phyloP scores from a whole-genome alignment of 805 yeast genomes.

The Yamadazyma endophytica region DNA sequence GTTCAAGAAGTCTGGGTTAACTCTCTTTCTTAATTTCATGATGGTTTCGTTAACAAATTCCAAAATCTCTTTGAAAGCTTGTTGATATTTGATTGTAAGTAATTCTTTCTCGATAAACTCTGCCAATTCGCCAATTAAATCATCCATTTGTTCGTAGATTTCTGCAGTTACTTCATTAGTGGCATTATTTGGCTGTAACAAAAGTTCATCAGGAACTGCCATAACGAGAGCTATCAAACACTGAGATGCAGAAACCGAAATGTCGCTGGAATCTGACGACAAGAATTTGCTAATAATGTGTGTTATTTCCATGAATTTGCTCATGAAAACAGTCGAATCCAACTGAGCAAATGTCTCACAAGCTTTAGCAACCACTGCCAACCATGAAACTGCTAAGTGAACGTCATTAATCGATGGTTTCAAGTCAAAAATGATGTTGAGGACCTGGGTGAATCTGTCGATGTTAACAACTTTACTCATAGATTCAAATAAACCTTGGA shows the following conservation, averaged over 20 bases:
- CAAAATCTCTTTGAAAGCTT: constrained; percentile 70
- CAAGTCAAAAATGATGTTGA: constrained; percentile 70
- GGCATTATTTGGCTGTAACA: constrained; percentile 47
- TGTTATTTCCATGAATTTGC: constrained; percentile 46
- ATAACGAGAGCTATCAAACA: constrained; percentile 77
- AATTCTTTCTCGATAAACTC: constrained; percentile 52
- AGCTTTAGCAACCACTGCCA: constrained; percentile 89
- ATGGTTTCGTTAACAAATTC: constrained; percentile 63
- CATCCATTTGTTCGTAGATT: constrained; percentile 53
- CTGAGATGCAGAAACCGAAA: constrained; percentile 76
- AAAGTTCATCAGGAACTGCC: constrained; percentile 54
- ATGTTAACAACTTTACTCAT: constrained; percentile 58
- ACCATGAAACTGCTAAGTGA: constrained; percentile 90
- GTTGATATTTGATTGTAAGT: constrained; percentile 68
- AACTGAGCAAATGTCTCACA: constrained; percentile 34
- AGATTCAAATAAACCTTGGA: constrained; percentile 72
- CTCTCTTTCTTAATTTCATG: constrained; percentile 56
- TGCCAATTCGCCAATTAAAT: constrained; percentile 47
- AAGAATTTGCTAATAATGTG: constrained; percentile 60
- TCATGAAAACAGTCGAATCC: constrained; percentile 43
- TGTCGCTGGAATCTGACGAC: constrained; percentile 57
- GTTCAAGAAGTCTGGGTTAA: constrained; percentile 66
- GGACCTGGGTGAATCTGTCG: constrained; percentile 58
- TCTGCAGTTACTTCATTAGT: constrained; percentile 40
- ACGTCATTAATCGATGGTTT: constrained; percentile 80